Conservation (phyloP, 441 rosid species). For the Aquilaria agallochum region DNA sequence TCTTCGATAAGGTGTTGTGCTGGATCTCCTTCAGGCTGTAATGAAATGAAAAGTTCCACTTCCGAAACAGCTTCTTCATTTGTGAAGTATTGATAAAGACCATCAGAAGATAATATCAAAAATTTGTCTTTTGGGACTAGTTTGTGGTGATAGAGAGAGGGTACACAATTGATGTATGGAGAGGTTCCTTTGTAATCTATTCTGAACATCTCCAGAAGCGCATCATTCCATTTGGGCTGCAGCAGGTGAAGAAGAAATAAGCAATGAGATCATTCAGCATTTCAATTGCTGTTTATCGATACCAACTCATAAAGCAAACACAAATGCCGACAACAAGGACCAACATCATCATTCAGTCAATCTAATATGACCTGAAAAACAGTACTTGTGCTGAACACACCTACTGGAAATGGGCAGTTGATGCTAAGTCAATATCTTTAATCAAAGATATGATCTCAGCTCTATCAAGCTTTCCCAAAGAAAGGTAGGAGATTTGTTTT, state of each 20-base stretch:
- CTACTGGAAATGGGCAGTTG: too few species aligned
- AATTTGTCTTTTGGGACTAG: conserved; percentile 73
- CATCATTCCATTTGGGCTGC: conserved; percentile 95
- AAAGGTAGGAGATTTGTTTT: too few species aligned
- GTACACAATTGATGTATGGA: conserved; percentile 73
- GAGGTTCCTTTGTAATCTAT: conserved; percentile 79
- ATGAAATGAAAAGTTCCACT: conserved; percentile 69
- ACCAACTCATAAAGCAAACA: too few species aligned
- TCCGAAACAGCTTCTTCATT: conserved; percentile 88
- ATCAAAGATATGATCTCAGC: too few species aligned
- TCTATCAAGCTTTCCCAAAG: too few species aligned
- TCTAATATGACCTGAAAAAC: too few species aligned
- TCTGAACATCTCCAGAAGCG: conserved; percentile 84
- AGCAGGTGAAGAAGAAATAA: conserved; percentile 10
- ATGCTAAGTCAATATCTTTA: too few species aligned
- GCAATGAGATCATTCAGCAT: conserved; percentile 2
- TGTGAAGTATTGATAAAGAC: conserved; percentile 87
- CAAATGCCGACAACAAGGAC: too few species aligned
- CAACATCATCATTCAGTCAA: too few species aligned
- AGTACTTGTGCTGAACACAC: too few species aligned
- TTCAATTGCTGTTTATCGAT: too few species aligned
- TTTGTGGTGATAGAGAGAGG: conserved; percentile 82
- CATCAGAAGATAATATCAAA: conserved; percentile 80
- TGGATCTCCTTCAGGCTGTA: conserved; percentile 96
- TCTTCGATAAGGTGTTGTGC: conserved; percentile 94